phyloP scores from a whole-genome alignment of 169 alveolate species.

The Perkinsus chesapeaki region DNA sequence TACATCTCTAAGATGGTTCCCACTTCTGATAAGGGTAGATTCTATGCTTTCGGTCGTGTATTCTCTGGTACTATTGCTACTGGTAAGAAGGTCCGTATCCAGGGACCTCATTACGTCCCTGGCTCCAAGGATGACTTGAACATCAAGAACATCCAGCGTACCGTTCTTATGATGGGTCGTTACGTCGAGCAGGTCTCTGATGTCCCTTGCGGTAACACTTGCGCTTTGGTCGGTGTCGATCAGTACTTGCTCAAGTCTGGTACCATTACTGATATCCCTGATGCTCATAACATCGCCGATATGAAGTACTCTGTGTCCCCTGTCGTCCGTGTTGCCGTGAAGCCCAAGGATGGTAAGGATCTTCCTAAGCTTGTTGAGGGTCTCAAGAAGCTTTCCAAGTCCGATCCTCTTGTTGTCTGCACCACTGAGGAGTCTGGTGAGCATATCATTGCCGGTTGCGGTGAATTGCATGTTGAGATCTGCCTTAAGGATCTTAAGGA shows the following conservation, averaged over 20 bases:
- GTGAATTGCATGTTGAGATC: conserved; percentile 98
- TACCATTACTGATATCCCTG: conserved; percentile 91
- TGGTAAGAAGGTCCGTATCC: conserved; percentile 89
- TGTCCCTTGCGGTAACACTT: conserved; percentile 98
- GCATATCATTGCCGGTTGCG: conserved; percentile 96
- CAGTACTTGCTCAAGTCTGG: conserved; percentile 94
- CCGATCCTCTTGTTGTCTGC: conserved; percentile 97
- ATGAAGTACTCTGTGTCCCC: conserved; percentile 99
- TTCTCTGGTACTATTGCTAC: conserved; percentile 99
- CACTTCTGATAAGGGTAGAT: conserved; percentile 96
- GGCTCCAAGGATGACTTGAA: conserved; percentile 95
- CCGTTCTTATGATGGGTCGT: conserved; percentile 98
- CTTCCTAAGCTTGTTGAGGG: conserved; percentile 98
- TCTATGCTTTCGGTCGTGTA: conserved; percentile 99
- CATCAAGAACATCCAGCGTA: conserved; percentile 92
- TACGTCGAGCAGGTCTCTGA: conserved; percentile 91
- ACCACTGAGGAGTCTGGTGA: conserved; percentile 96
- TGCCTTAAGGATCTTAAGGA: conserved; percentile 96
- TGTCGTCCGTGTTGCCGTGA: conserved; percentile 98
- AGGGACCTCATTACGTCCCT: conserved; percentile 97
- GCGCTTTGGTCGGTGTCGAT: conserved; percentile 97
- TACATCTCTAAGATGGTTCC: conserved; percentile 99
- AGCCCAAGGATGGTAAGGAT: conserved; percentile 95
- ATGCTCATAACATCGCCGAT: conserved; percentile 94
- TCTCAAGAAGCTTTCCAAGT: conserved; percentile 90